Base-by-base conservation (phyloP, 306 rosid species). In the Pachyrhizus erosus region DNA sequence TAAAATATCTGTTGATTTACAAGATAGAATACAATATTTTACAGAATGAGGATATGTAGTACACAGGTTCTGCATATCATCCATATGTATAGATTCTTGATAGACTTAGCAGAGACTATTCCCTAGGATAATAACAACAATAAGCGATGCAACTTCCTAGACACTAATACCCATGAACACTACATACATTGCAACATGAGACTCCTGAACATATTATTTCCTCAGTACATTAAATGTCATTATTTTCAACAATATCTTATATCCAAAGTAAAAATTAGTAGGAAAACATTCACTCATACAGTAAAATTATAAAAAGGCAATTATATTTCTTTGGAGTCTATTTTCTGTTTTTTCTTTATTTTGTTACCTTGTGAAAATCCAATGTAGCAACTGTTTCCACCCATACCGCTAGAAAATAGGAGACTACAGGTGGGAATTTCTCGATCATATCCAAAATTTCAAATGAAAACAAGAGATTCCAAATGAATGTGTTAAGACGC, bases 271-370 rank as follows among this genome's bases (percentile, higher is more conserved):
- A 61, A 48, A 10, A 64, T 29, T 31, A 21, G 81, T 6, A 70
- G 45, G 72, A 66, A 49, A 24, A 9, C 52, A 74, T 26, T 43
- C 17, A 23, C 29, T 73, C 48, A 27, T 66, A 55, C 73, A 78
- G 73, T 12, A 9, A 73, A 46, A 37, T 15, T 15, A 57, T 9
- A 67, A 29, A 57, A 75, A 80, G 40, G 40, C 0, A 20, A 74
- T 5, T 80, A 4, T 60, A 61, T n/a, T 42, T 60, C 49, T 29
- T 39, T 34, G 34, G 23, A 14, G 3, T 29, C 78, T 20, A 60
- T 43, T 65, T 33, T 76, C 37, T 34, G 55, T 21, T 46, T 18
- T 34, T 18, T 33, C 5, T 37, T 68, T 12, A 7, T 66, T 45
- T 24, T 24, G 15, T 46, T 27, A 20, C 18, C 52, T 37, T 17